Base-by-base conservation (phyloP, 177 flowering plant species). In the Vitis hybrid region DNA sequence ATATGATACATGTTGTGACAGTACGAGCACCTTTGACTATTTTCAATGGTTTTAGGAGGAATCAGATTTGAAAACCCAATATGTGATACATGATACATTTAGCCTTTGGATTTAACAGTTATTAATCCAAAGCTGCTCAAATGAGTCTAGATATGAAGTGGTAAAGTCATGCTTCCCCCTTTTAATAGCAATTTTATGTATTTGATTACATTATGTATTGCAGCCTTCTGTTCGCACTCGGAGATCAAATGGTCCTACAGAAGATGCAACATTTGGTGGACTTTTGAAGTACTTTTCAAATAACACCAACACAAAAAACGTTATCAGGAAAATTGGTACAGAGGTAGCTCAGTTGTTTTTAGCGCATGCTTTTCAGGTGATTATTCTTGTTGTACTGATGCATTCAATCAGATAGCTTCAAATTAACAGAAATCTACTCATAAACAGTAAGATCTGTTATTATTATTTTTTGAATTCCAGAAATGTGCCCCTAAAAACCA, bases 301-400 rank as follows among this genome's bases (percentile, higher is more conserved):
- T 69, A 78, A 58, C 45, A 76, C 75, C 59, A 82, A 72, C 65
- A 66, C 86, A 10, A 88, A 64, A 75, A 81, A 67, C 74, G 74
- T 87, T 56, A 65, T 83, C 1, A 90, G 80, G 63, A 94, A 88
- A 73, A 77, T 91, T 12, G 71, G 84, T 59, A 12, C 70, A 14
- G 94, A 85, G 33, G 80, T 75, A 13, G 70, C 81, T 65, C 96
- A 89, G 71, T 56, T 88, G 67, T 91, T 94, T 51, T 59, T 91
- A 26, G 90, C 90, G 55, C 91, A 90, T 81, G 94, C 86, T 72
- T 89, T 94, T 81, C 89, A 88, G 91, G 97, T 93, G 74, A 81
- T 69, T 67, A 13, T 33, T 65, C 14, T 67, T 29, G 18, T 15
- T 59, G 45, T 39, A 39, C 8, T 39, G 45, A 39, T 39, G 45